These are phyloP conservation scores for Ascochyta clinopodiicola DNA, from an alignment of 2,329 filamentous ascomycete genomes.

Conservation along the genomic window DNA sequence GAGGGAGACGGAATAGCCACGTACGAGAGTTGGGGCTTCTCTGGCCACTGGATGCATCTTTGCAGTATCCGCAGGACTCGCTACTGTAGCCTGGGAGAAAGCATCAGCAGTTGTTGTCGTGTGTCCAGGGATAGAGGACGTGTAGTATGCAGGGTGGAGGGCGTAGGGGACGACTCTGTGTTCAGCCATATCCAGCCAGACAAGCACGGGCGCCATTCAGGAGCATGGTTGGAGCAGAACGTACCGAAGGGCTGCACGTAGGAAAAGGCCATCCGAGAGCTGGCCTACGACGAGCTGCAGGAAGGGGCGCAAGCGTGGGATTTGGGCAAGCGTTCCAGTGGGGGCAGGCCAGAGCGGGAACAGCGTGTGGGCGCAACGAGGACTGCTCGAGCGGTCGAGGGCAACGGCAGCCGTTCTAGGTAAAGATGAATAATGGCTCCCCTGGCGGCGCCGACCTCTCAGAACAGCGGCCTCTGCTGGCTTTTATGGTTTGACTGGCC, in stretches of 20 bases:
- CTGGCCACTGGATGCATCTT: conserved; percentile 54
- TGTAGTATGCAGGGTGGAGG: conserved; percentile 11
- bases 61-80: conserved; percentile 60
- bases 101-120: conserved; percentile 24
- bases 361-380: conserved; percentile 23
- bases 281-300: conserved; percentile 40
- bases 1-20: conserved; percentile 36
- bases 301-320: conserved; percentile 51
- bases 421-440: conserved; percentile 24
- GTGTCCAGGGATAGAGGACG: conserved; percentile 10
- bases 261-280: conserved; percentile 27
- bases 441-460: conserved; percentile 13
- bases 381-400: conserved; percentile 20
- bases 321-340: conserved; percentile 34
- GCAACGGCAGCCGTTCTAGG: conserved; percentile 24
- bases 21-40: conserved; percentile 58
- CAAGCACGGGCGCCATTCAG: conserved; percentile 44
- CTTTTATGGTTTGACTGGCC: neutral
- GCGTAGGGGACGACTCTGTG: conserved; percentile 8
- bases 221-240: conserved; percentile 49
- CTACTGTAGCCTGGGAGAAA: conserved; percentile 53
- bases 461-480: conserved; percentile 4
- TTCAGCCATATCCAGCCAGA: conserved; percentile 43
- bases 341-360: conserved; percentile 33
- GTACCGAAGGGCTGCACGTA: conserved; percentile 51